These are phyloP conservation scores for Starmerella potacharoeniae DNA, from an alignment of 805 yeast genomes.

Conservation along the genomic window DNA sequence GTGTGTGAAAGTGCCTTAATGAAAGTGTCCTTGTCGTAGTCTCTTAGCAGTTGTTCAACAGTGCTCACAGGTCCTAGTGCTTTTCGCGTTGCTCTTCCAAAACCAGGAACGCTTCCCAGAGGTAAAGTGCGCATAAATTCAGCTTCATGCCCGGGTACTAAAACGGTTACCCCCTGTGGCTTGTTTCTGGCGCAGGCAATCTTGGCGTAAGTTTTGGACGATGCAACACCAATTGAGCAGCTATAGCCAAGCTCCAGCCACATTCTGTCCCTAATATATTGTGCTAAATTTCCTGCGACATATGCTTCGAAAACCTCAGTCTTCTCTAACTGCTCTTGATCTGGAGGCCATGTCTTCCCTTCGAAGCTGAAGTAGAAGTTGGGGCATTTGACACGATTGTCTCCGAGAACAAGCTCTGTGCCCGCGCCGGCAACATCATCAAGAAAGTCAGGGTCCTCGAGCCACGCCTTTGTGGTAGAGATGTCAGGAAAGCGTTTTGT, in stretches of 20 bases:
- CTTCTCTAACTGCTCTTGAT: not conserved
- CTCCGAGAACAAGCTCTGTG: not conserved
- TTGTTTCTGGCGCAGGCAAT: constrained; percentile 26
- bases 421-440: constrained; percentile 10
- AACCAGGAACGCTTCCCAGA: constrained; percentile 23
- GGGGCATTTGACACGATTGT: constrained; percentile 13
- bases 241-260: constrained; percentile 22
- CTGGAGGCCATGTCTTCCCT: constrained; percentile 22
- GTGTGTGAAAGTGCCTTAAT: not conserved
- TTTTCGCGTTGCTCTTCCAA: constrained; percentile 18
- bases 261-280: constrained; percentile 22
- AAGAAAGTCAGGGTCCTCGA: constrained; percentile 8
- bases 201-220: constrained; percentile 25
- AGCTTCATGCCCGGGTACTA: constrained; percentile 22
- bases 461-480: not conserved
- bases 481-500: not conserved
- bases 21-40: not conserved
- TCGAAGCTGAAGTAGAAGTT: constrained; percentile 25
- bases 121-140: constrained; percentile 18
- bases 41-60: constrained; percentile 9
- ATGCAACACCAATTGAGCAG: constrained; percentile 28
- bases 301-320: constrained; percentile 16
- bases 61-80: constrained; percentile 5
- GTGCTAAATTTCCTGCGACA: constrained; percentile 25
- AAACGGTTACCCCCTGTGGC: constrained; percentile 25